Evolutionary conservation across 345 rosid species (phyloP), one percentile per base, ranked within the genome.

Genomic region (Eucalyptus fibrosa): DNA sequence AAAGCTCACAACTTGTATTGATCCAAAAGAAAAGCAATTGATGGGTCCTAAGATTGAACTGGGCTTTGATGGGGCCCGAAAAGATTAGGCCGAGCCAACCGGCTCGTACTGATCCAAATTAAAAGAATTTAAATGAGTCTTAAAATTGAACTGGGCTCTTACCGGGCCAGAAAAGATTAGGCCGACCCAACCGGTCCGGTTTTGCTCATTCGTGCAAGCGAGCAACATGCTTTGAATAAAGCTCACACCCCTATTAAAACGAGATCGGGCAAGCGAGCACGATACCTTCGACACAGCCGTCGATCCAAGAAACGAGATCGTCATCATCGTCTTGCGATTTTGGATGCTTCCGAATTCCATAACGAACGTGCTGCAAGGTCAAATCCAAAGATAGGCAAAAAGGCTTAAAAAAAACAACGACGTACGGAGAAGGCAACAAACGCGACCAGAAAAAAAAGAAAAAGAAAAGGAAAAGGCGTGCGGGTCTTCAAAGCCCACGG

Each of bases 401-500:
- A 21, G 83, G 83, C 59, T 3, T 53, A 6, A 5, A 72, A 37
- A 60, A 28, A 6, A 60, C 30, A 9, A 53, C 18, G 81, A 34
- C 81, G 83, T 37, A 5, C 83, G 83, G 83, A 72, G 24, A 37
- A 8, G 45, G 82, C 45, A 51, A 32, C 37, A 30, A n/a, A 28
- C 55, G 55, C 50, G 28, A 26, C 49, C 3, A 9, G 16, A 8
- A 42, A 55, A 87, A 24, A 28, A 13, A 9, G 5, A 34, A 34
- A 24, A 9, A 16, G 26, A 23, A 56, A 56, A 5, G 30, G 1
- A 9, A 56, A 56, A 15, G 49, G 56, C 9, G 26, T 8, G 59
- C 59, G 59, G 59, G 59, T 53, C 50, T 55, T 34, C 53, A 44
- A 32, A 88, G 89, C 92, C 91, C 94, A 91, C 93, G 91, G 90